Base-by-base conservation (phyloP, 2,329 filamentous ascomycete genomes). In the Fusarium nematophilum region DNA sequence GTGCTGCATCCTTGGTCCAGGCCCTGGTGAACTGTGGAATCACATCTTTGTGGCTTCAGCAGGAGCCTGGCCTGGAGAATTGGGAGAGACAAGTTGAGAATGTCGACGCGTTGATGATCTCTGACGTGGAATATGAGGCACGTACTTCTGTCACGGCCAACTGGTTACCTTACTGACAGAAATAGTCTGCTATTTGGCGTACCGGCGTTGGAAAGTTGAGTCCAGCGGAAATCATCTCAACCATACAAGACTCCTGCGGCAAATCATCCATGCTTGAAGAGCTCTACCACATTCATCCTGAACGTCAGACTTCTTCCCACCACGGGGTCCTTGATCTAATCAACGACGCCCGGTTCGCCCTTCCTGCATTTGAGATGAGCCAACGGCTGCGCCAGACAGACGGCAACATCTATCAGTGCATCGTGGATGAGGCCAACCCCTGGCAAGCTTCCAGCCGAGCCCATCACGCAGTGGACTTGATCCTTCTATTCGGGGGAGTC, bases 401-500 rank as follows among this genome's bases (percentile, higher is more conserved):
- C 1, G 66, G 68, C 9, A 73, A 70, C 23, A 40, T 72, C 1
- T 81, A 75, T 53, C 71, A 70, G 26, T 82, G 78, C 30, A 59
- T 79, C 0, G 59, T 81, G 1, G 80, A 82, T 31, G 75, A 82
- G 47, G 40, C 70, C 0, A 82, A 82, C 29, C 79, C 80, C 5
- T 81, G 76, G 77, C 80, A 82, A 44, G 46, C 73, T 1, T 81
- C 79, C 0, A 77, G 74, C 8, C 72, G 80, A 0, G 70, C 79
- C 3, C 80, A 82, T 31, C 80, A 82, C 53, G 80, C 76, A 0
- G 76, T 82, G 3, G 80, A 82, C 57, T 64, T 82, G 4, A 53
- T 81, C 2, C 73, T 80, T 9, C 61, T 81, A 0, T 82, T 81
- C 18, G 77, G 72, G 0, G 75, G 75, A 0, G 60, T 79, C 4